phyloP scores from a whole-genome alignment of 2,329 filamentous ascomycete species.

The Diplodia sapinea region DNA sequence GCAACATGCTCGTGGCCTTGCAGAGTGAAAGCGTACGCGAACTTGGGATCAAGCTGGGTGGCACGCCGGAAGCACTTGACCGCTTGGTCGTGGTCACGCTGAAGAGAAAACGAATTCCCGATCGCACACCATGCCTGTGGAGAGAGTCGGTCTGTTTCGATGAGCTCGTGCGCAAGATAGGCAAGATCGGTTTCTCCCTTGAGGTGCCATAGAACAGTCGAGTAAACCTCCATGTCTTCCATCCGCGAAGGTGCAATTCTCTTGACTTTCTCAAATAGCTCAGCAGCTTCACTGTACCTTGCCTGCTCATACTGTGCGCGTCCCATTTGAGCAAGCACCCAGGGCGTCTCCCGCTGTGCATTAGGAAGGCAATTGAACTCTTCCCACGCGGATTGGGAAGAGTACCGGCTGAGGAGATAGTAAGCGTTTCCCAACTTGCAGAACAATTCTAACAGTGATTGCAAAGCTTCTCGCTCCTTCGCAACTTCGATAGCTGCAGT shows the following conservation, averaged over 20 bases:
- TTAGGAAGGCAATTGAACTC: slow-evolving; percentile 73
- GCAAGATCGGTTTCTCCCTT: slow-evolving; percentile 91
- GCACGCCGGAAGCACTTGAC: slow-evolving; percentile 93
- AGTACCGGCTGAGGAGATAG: slow-evolving; percentile 77
- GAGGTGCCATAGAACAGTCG: slow-evolving; percentile 97
- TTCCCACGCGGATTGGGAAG: slow-evolving; percentile 76
- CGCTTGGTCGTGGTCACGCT: slow-evolving; percentile 92
- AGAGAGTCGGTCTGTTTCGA: slow-evolving; percentile 85
- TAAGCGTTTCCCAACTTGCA: slow-evolving; percentile 83
- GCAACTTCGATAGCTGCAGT: slow-evolving; percentile 44
- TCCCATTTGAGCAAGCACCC: slow-evolving; percentile 89
- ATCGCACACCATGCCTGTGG: slow-evolving; percentile 96
- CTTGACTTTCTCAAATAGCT: slow-evolving; percentile 80
- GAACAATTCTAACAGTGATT: slow-evolving; percentile 78
- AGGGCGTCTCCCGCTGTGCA: slow-evolving; percentile 85
- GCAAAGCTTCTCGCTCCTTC: slow-evolving; percentile 74
- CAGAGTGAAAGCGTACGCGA: slow-evolving; percentile 93
- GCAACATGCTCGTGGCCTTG: slow-evolving; percentile 95
- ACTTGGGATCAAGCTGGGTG: slow-evolving; percentile 85
- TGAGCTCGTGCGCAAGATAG: slow-evolving; percentile 86
- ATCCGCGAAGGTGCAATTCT: slow-evolving; percentile 80
- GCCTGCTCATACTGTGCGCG: slow-evolving; percentile 91
- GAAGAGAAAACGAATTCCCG: slow-evolving; percentile 92
- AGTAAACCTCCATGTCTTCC: slow-evolving; percentile 98
- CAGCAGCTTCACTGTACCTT: slow-evolving; percentile 84